These are phyloP conservation scores for Pythium grandisporangium DNA, from an alignment of 352 stramenopile genomes.

Conservation along the genomic window DNA sequence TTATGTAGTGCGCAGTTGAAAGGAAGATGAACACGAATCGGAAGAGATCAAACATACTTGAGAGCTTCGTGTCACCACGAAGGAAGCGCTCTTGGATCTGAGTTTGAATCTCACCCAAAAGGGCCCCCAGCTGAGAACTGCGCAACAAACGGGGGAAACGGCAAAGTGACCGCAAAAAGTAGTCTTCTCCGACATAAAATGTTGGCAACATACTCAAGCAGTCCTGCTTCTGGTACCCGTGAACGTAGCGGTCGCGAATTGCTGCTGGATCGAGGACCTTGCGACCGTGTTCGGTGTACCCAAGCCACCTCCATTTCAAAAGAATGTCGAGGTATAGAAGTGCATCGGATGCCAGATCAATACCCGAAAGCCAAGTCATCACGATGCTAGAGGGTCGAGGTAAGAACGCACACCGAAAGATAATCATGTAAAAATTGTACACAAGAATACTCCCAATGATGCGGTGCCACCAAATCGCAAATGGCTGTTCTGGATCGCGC, in stretches of 20 bases:
- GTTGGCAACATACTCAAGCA: slow-evolving; percentile 19
- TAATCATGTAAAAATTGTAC: slow-evolving; percentile 24
- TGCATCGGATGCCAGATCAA: slow-evolving; percentile 14
- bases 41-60: slow-evolving; percentile 18
- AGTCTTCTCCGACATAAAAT: slow-evolving; percentile 12
- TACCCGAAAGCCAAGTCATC: slow-evolving; percentile 4
- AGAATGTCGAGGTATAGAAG: slow-evolving; percentile 16
- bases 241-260: slow-evolving; percentile 14
- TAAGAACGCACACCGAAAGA: slow-evolving; percentile 19
- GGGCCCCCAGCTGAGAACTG: slow-evolving; percentile 12
- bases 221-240: slow-evolving; percentile 12
- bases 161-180: slow-evolving; percentile 10
- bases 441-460: slow-evolving; percentile 30
- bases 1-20: slow-evolving; percentile 16
- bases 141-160: slow-evolving; percentile 15
- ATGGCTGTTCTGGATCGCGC: slow-evolving; percentile 29
- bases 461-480: slow-evolving; percentile 51
- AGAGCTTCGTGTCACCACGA: slow-evolving; percentile 11
- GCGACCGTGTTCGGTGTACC: slow-evolving; percentile 12
- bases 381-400: background rate
- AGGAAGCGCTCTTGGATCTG: slow-evolving; percentile 16
- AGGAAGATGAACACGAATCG: slow-evolving; percentile 21
- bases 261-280: slow-evolving; percentile 9
- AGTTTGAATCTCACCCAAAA: slow-evolving; percentile 13
- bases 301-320: slow-evolving; percentile 9